These are phyloP conservation scores for Delphinella strobiligena DNA, from an alignment of 2,329 filamentous ascomycete species.

Conservation along the genomic window DNA sequence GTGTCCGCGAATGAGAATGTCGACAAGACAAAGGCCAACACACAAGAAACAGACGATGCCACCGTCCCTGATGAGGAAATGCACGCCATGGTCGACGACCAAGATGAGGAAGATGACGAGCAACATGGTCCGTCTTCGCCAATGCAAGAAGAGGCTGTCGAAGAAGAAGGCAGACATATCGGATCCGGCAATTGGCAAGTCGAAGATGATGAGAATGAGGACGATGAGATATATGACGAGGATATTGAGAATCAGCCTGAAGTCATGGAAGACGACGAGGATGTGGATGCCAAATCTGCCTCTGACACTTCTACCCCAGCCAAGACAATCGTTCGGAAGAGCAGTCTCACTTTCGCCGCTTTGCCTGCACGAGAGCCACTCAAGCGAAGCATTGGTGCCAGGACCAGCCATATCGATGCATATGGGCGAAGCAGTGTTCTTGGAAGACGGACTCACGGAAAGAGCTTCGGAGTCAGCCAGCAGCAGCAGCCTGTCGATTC, in stretches of 20 bases:
- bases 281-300: slow-evolving; percentile 35
- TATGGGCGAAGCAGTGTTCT: slow-evolving; percentile 58
- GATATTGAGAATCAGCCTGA: slow-evolving; percentile 24
- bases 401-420: slow-evolving; percentile 64
- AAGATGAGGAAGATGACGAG: slow-evolving; percentile 8
- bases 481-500: slow-evolving; percentile 28
- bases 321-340: slow-evolving; percentile 72
- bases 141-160: slow-evolving; percentile 5
- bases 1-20: slow-evolving; percentile 35
- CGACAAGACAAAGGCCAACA: slow-evolving; percentile 14
- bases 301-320: slow-evolving; percentile 65
- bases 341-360: slow-evolving; percentile 87
- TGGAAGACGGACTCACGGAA: slow-evolving; percentile 57
- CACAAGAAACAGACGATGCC: slow-evolving; percentile 22
- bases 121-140: slow-evolving; percentile 10
- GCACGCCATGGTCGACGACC: slow-evolving; percentile 8
- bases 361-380: slow-evolving; percentile 84
- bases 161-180: slow-evolving; percentile 12
- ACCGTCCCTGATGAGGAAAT: slow-evolving; percentile 13
- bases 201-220: slow-evolving; percentile 7
- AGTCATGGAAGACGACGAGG: slow-evolving; percentile 28
- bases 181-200: slow-evolving; percentile 10
- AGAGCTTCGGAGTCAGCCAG: slow-evolving; percentile 46
- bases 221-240: slow-evolving; percentile 18
- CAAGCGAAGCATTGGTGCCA: slow-evolving; percentile 68